Percentiles rank a stretch among this genome's conserved stretches.
phyloP scores from a whole-genome alignment of 2,329 filamentous ascomycete genomes.

The Fusarium sororula region DNA sequence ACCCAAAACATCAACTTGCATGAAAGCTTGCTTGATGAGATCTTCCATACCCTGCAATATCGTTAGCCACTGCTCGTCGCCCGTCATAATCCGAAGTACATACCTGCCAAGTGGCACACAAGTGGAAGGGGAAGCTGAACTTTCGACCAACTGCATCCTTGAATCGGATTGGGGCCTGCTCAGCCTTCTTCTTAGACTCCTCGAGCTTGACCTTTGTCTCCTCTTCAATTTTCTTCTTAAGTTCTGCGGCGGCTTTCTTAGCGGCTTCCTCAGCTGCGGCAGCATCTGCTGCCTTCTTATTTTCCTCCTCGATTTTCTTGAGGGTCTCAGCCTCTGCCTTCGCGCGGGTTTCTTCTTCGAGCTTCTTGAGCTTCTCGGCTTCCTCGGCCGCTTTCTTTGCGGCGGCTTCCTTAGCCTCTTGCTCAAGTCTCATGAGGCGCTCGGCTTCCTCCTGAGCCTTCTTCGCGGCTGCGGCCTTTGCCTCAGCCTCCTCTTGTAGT shows the following conservation, averaged over 20 bases:
- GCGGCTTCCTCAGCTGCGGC: constrained; percentile 59
- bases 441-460: constrained; percentile 56
- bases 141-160: constrained; percentile 92
- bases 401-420: constrained; percentile 53
- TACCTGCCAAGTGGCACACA: constrained; percentile 87
- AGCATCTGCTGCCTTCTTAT: constrained; percentile 49
- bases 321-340: constrained; percentile 50
- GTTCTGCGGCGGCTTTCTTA: constrained; percentile 68
- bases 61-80: constrained; percentile 34
- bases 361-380: constrained; percentile 54
- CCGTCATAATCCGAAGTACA: constrained; percentile 44
- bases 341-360: constrained; percentile 53
- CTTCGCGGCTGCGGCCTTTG: constrained; percentile 54
- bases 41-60: constrained; percentile 79
- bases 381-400: constrained; percentile 51
- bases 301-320: constrained; percentile 55
- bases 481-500: constrained; percentile 53
- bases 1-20: constrained; percentile 79
- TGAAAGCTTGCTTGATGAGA: constrained; percentile 84
- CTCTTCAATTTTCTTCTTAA: constrained; percentile 65
- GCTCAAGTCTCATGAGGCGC: constrained; percentile 49
- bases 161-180: constrained; percentile 83
- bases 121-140: constrained; percentile 88
- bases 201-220: constrained; percentile 61
- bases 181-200: constrained; percentile 61